These are phyloP conservation scores for Spathaspora sp. DNA, from an alignment of 1,139 yeast species.

Conservation along the genomic window DNA sequence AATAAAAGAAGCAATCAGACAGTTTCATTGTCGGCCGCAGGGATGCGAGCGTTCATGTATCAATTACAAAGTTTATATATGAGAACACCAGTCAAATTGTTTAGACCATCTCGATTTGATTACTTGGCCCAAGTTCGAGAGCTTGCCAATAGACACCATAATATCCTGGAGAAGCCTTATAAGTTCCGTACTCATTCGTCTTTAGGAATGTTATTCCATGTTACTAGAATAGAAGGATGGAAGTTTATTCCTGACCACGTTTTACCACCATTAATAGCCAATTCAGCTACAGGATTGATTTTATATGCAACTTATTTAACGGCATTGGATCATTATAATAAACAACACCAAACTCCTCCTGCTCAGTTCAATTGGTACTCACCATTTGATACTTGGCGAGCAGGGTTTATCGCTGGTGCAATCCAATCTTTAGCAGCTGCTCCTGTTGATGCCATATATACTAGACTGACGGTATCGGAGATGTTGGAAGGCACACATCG, in stretches of 20 bases:
- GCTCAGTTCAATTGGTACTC: conserved; percentile 23
- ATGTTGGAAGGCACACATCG: conserved; percentile 66
- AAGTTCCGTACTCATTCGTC: conserved; percentile 73
- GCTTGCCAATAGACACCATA: conserved; percentile 47
- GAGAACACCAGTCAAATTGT: conserved; percentile 81
- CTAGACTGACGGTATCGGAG: conserved; percentile 77
- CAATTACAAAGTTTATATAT: conserved; percentile 78
- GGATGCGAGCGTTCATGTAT: conserved; percentile 77
- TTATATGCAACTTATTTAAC: conserved; percentile 79
- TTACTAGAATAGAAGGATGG: conserved; percentile 82
- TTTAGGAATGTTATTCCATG: conserved; percentile 67
- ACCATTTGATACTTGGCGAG: conserved; percentile 61
- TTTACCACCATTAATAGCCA: conserved; percentile 83
- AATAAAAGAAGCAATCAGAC: conserved; percentile 30
- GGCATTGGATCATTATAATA: conserved; percentile 35
- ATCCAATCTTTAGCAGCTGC: conserved; percentile 91
- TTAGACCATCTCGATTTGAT: conserved; percentile 88
- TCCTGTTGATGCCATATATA: conserved; percentile 87
- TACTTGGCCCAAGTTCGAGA: conserved; percentile 68
- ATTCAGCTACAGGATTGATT: conserved; percentile 83
- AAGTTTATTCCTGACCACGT: conserved; percentile 79
- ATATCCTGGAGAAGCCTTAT: conserved; percentile 58
- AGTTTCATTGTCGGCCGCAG: conserved; percentile 64
- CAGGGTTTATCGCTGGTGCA: conserved; percentile 85
- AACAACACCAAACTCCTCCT: conserved; percentile 10